Percentiles rank a stretch among this genome's conserved stretches.
Conservation (phyloP, 2,329 filamentous ascomycete genomes). For the Paecilomyces variotii region DNA sequence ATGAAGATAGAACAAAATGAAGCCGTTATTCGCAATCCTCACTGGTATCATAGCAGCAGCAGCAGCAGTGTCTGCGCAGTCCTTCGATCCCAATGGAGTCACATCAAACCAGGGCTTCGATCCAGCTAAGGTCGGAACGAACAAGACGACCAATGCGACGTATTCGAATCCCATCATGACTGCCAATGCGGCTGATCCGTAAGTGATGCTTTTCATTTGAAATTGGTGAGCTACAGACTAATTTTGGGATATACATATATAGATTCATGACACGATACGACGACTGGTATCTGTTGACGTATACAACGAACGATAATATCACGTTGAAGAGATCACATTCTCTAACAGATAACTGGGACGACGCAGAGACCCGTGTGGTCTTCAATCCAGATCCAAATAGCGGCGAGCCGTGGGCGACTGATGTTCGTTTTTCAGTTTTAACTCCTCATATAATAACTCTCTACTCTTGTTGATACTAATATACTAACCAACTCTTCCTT, state of each 20-base stretch:
- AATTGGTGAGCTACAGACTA: not conserved
- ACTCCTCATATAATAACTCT: not conserved
- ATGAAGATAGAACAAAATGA: too few species aligned
- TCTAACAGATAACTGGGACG: conserved; percentile 35
- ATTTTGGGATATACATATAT: not conserved
- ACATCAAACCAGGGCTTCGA: not conserved
- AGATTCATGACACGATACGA: conserved; percentile 31
- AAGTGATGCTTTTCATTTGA: not conserved
- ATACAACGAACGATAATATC: conserved; percentile 33
- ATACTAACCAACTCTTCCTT: conserved; percentile 22
- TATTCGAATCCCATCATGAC: conserved; percentile 36
- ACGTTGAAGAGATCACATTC: conserved; percentile 29
- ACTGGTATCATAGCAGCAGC: not conserved
- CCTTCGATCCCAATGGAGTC: not conserved
- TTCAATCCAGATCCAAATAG: conserved; percentile 26
- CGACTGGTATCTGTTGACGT: conserved; percentile 36
- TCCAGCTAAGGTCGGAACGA: conserved; percentile 1
- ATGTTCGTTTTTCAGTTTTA: conserved; percentile 8
- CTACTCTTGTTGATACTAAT: conserved; percentile 29
- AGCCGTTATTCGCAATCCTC: too few species aligned
- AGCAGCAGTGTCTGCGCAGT: not conserved
- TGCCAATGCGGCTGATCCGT: conserved; percentile 31
- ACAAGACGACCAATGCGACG: conserved; percentile 20
- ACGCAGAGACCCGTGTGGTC: conserved; percentile 28
- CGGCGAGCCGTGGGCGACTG: conserved; percentile 28